Evolutionary conservation across 441 rosid genomes (phyloP), one percentile per base, ranked within the genome.

Genomic region (Geranium incanum): DNA sequence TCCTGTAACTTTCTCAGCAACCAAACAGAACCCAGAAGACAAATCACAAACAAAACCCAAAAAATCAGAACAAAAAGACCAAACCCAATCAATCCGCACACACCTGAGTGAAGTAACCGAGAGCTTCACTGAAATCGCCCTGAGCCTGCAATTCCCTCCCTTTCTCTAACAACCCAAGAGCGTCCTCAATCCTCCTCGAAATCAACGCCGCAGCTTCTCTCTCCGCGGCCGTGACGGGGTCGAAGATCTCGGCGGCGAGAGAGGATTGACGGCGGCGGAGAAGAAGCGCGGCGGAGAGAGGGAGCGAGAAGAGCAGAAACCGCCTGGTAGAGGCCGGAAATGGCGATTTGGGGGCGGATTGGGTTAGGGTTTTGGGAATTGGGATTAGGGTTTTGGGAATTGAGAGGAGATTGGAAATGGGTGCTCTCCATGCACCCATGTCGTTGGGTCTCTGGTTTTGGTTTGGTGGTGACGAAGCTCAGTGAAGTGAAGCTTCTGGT

Each of bases 71-170:
- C 33, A 28, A 28, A 28, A 28, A 28, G 33, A 28, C 33, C 33
- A 28, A 28, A 28, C 33, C 33, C 33, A 28, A 28, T 43, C 50
- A 43, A 43, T 43, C 50, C 13, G 50, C 50, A 2, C 50, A 2
- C 18, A 84, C 88, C 80, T 11, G 77, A 72, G 85, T 84, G 74
- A 84, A 86, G 83, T 79, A 84, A 18, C 76, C 63, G 74, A 86
- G 86, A 45, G 88, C 86, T 60, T 67, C n/a, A 21, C 21, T 72
- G 36, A 86, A 86, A 79, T 86, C 86, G 57, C 90, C 86, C 21
- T 72, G 76, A 52, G 88, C 86, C 81, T 86, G 83, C 75, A 80
- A 80, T 66, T 84, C 83, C 73, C 80, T 75, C 12, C 80, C 88
- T 76, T 75, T 83, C 70, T 84, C 86, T 76, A 86, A 60, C 74